A percentile compares a stretch with the other conserved stretches of the same genome.
phyloP scores from a whole-genome alignment of 371 early-diverging fungal genomes.

The Batrachochytrium dendrobatidis region DNA sequence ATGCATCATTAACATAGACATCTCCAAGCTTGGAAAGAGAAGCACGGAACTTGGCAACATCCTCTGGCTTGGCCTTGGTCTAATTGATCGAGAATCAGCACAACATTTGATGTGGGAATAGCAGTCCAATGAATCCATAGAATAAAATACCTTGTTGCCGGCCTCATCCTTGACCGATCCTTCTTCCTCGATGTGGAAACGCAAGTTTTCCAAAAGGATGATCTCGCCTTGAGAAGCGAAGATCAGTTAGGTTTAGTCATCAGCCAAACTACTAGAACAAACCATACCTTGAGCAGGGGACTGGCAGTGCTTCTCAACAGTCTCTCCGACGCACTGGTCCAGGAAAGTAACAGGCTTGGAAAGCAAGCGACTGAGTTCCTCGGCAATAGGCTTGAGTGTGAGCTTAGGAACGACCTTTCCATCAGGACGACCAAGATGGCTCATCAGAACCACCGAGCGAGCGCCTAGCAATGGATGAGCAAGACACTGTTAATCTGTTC shows the following conservation, averaged over 20 bases:
- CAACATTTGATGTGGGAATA: neutral
- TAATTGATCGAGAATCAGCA: constrained; percentile 1
- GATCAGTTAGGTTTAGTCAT: neutral
- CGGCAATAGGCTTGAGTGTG: constrained; percentile 89
- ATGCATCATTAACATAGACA: constrained; percentile 97
- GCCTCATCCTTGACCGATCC: constrained; percentile 85
- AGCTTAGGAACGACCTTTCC: constrained; percentile 81
- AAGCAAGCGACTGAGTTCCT: constrained; percentile 77
- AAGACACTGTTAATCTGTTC: neutral
- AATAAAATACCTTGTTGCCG: constrained; percentile 61
- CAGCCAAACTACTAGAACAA: neutral
- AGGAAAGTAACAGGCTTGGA: constrained; percentile 83
- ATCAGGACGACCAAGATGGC: constrained; percentile 98
- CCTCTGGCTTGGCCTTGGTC: constrained; percentile 76
- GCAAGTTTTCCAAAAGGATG: constrained; percentile 95
- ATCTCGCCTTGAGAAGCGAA: constrained; percentile 50
- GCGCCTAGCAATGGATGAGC: constrained; percentile 48
- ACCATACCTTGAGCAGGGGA: constrained; percentile 57
- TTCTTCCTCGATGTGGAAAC: constrained; percentile 98
- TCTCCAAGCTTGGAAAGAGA: constrained; percentile 92
- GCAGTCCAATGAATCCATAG: neutral
- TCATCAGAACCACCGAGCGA: constrained; percentile 87
- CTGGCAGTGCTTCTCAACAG: constrained; percentile 77
- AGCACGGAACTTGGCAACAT: constrained; percentile 78
- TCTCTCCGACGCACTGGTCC: constrained; percentile 85